Conservation (phyloP, 495 filamentous ascomycete genomes). For the Hamigera avellanea region DNA sequence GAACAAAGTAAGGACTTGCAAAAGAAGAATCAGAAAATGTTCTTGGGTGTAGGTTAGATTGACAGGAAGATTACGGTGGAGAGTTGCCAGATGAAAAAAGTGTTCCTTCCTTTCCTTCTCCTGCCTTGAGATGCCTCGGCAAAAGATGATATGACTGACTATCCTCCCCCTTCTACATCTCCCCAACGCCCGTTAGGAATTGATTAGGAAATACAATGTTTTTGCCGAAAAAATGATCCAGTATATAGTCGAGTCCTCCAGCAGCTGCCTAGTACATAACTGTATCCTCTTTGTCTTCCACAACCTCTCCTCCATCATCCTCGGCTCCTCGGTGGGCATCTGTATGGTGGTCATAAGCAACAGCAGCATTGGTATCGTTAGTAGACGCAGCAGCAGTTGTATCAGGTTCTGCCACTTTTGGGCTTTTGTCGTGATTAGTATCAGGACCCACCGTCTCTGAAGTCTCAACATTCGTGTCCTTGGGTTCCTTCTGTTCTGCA, state of each 20-base stretch:
- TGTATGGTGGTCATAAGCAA: slow-evolving; percentile 8
- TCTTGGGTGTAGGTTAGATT: too few relatives aligned
- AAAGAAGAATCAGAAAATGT: too few relatives aligned
- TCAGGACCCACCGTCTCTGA: slow-evolving; percentile 19
- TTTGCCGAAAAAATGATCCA: too few relatives aligned
- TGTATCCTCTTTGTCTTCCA: slow-evolving; percentile 72
- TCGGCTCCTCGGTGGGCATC: slow-evolving; percentile 31
- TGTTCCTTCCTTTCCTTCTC: too few relatives aligned
- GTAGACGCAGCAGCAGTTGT: slow-evolving; percentile 2
- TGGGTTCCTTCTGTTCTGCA: slow-evolving; percentile 7
- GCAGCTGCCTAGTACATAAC: slow-evolving; percentile 70
- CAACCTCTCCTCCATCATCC: slow-evolving; percentile 57
- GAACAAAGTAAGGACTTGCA: too few relatives aligned
- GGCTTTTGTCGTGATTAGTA: slow-evolving; percentile 10
- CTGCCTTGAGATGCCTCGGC: too few relatives aligned
- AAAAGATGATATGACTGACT: too few relatives aligned
- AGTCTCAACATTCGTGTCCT: slow-evolving; percentile 8
- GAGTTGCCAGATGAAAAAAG: too few relatives aligned
- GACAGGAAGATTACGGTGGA: too few relatives aligned
- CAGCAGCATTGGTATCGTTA: slow-evolving; percentile 4
- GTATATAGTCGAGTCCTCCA: not conserved
- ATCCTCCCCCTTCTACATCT: too few relatives aligned
- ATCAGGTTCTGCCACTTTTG: slow-evolving; percentile 11
- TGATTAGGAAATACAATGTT: too few relatives aligned
- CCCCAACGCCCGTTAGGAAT: too few relatives aligned